Conservation (phyloP, 2,329 filamentous ascomycete genomes). For the Tolypocladium pustulatum region DNA sequence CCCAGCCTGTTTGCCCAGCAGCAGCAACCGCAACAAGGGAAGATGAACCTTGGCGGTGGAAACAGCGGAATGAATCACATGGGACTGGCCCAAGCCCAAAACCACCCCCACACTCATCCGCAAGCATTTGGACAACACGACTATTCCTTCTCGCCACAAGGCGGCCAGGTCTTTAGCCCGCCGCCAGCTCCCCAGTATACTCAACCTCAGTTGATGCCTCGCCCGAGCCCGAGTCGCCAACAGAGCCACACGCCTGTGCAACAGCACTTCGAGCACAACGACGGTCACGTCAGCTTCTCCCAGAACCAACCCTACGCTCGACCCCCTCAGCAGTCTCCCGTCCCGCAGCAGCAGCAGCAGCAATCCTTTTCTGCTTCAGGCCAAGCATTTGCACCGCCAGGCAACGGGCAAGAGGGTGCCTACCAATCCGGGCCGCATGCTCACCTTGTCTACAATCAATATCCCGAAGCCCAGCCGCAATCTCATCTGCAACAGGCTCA, state of each 20-base stretch:
- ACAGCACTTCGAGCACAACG: constrained; percentile 16
- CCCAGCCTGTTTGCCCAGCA: constrained; percentile 26
- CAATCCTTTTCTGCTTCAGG: constrained; percentile 12
- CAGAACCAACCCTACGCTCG: constrained; percentile 15
- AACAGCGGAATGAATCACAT: constrained; percentile 12
- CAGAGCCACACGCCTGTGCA: constrained; percentile 23
- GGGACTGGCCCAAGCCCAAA: constrained; percentile 18
- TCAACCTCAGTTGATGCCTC: constrained; percentile 22
- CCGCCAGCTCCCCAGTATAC: constrained; percentile 18
- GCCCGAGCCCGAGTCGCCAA: constrained; percentile 17
- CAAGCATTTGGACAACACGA: constrained; percentile 22
- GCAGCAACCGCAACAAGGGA: constrained; percentile 7
- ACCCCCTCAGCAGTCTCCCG: constrained; percentile 18
- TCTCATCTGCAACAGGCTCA: constrained; percentile 3
- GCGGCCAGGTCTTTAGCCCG: constrained; percentile 20
- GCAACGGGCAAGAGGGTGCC: constrained; percentile 13
- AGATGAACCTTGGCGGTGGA: constrained; percentile 14
- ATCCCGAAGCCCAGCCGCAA: not conserved
- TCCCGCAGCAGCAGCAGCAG: constrained; percentile 18
- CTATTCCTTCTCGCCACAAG: constrained; percentile 22
- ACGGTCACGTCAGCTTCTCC: constrained; percentile 15
- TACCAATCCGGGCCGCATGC: constrained; percentile 7
- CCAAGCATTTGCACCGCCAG: constrained; percentile 12
- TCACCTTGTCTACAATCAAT: constrained; percentile 7
- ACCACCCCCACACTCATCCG: constrained; percentile 17